A percentile compares a stretch with the other conserved stretches of the same genome.
phyloP scores from a whole-genome alignment of 257 asterid genomes.

The Nicotiana obtusifolia region DNA sequence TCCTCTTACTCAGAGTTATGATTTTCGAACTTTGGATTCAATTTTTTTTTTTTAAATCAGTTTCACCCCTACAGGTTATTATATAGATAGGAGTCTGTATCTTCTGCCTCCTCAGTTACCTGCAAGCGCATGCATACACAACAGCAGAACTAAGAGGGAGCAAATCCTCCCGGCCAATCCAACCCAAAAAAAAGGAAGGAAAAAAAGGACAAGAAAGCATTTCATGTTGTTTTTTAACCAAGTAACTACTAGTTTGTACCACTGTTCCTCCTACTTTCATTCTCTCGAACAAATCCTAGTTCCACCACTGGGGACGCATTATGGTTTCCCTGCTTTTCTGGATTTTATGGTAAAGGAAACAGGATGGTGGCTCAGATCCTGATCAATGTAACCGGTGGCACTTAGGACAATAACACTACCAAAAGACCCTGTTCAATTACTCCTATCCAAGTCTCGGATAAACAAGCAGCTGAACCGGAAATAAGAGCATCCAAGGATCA shows the following conservation, averaged over 20 bases:
- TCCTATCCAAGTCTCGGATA: background rate
- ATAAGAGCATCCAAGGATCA: background rate
- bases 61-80: background rate
- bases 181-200: too few relatives aligned
- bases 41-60: background rate
- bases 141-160: background rate
- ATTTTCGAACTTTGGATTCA: background rate
- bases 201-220: too few relatives aligned
- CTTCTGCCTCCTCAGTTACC: background rate
- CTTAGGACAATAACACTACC: background rate
- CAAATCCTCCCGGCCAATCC: background rate
- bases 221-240: background rate
- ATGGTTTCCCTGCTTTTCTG: background rate
- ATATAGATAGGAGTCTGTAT: background rate
- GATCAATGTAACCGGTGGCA: background rate
- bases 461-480: background rate
- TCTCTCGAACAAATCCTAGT: background rate
- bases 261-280: background rate
- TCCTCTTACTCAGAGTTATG: background rate
- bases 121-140: background rate
- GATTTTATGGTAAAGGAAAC: background rate
- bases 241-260: background rate
- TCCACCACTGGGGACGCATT: background rate
- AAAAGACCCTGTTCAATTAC: background rate
- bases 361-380: background rate